phyloP scores from a whole-genome alignment of 768 basidiomycete species.

The Kwoniella shandongensis region DNA sequence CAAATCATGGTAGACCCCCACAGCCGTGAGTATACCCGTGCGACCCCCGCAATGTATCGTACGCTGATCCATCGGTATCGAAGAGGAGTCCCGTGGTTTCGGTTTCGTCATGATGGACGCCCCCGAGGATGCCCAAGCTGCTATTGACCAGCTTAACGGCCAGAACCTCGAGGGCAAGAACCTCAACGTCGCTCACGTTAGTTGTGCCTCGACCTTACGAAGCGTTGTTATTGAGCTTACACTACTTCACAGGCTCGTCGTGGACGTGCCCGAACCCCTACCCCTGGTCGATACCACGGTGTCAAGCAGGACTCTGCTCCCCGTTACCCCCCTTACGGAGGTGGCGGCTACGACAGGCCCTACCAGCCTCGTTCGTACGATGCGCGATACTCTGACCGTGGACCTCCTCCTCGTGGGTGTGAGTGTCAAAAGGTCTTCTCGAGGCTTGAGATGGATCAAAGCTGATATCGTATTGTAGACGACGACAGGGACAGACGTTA shows the following conservation, averaged over 20 bases:
- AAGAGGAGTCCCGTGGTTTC: slow-evolving; percentile 65
- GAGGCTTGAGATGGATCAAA: not conserved
- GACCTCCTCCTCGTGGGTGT: slow-evolving; percentile 56
- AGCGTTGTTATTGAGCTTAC: not conserved
- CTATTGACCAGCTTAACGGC: slow-evolving; percentile 76
- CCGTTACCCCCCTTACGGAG: slow-evolving; percentile 57
- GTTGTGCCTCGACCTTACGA: slow-evolving; percentile 7
- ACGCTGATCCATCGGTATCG: not conserved
- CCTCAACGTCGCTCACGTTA: slow-evolving; percentile 74
- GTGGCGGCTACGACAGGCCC: slow-evolving; percentile 62
- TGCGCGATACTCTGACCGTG: slow-evolving; percentile 71
- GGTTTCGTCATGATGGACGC: slow-evolving; percentile 89
- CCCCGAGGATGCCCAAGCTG: slow-evolving; percentile 85
- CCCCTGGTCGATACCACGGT: slow-evolving; percentile 78
- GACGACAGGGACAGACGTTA: slow-evolving; percentile 57
- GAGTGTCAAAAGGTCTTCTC: slow-evolving; percentile 48
- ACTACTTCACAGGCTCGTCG: slow-evolving; percentile 43
- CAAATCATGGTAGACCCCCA: slow-evolving; percentile 69
- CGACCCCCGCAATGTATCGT: no score
- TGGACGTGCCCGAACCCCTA: slow-evolving; percentile 59
- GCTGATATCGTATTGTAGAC: slow-evolving; percentile 39
- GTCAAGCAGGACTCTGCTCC: slow-evolving; percentile 65
- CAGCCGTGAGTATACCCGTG: slow-evolving; percentile 60
- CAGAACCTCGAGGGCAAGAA: slow-evolving; percentile 85
- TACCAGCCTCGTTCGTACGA: slow-evolving; percentile 93